Evolutionary conservation across 129 eudicot genomes (phyloP).

Genomic region (Flaveria linearis): DNA sequence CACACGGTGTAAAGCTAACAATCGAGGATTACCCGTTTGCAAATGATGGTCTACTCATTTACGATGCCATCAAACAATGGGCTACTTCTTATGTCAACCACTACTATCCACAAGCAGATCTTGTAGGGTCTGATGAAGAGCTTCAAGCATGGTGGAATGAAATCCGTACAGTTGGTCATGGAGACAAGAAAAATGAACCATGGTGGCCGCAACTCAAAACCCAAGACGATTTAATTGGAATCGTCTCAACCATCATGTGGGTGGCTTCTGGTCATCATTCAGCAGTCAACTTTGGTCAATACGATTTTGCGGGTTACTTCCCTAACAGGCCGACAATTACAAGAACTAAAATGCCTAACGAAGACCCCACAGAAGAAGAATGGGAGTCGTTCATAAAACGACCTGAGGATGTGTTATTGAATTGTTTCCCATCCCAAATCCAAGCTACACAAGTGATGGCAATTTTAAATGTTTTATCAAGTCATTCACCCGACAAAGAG

Average conservation of each 20-base stretch:
- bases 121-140: constrained; percentile 32
- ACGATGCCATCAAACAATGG: constrained; percentile 54
- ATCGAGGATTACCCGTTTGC: constrained; percentile 57
- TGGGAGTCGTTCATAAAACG: constrained; percentile 37
- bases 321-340: constrained; percentile 41
- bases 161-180: constrained; percentile 51
- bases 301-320: constrained; percentile 47
- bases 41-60: constrained; percentile 50
- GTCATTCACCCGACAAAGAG: constrained; percentile 43
- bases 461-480: constrained; percentile 40
- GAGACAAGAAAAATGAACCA: constrained; percentile 51
- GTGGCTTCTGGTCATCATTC: constrained; percentile 47
- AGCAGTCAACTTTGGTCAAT: constrained; percentile 57
- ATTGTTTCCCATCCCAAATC: constrained; percentile 40
- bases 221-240: constrained; percentile 34
- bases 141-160: constrained; percentile 59
- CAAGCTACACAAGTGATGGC: constrained; percentile 42
- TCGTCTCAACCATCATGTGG: constrained; percentile 43
- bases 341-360: constrained; percentile 41
- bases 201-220: constrained; percentile 55
- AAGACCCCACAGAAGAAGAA: constrained; percentile 38
- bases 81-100: constrained; percentile 41
- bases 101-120: constrained; percentile 36
- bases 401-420: constrained; percentile 32
- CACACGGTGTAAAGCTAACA: constrained; percentile 38